A percentile compares a stretch with the other conserved stretches of the same genome.
Evolutionary conservation across 768 basidiomycete genomes (phyloP).

Genomic region (Tulasnella sp.): DNA sequence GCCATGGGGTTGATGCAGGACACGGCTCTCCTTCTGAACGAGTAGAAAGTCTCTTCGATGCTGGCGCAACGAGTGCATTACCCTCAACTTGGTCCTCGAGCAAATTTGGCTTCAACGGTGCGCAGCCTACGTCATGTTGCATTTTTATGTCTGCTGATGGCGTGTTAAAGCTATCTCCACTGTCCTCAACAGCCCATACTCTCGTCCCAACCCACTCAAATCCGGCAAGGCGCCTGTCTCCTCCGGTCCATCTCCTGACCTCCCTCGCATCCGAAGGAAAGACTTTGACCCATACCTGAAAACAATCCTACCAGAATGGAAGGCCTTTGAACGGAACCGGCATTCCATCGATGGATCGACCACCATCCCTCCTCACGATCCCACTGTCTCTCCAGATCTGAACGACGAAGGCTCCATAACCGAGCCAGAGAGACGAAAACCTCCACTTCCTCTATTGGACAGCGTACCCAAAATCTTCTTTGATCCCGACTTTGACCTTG

Average conservation of each 20-base stretch:
- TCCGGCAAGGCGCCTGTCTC: conserved; percentile 66
- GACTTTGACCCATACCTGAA: conserved; percentile 79
- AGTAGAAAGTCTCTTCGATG: conserved; percentile 9
- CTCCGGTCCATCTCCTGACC: conserved; percentile 54
- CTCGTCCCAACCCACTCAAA: conserved; percentile 74
- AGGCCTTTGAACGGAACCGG: conserved; percentile 41
- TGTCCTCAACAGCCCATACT: conserved; percentile 83
- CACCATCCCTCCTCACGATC: background rate
- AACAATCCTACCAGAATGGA: conserved; percentile 66
- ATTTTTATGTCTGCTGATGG: background rate
- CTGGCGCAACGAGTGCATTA: conserved; percentile 9
- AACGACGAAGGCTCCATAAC: background rate
- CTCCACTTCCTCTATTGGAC: conserved; percentile 49
- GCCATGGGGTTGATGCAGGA: background rate
- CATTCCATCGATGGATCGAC: background rate
- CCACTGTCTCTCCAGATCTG: too few species aligned
- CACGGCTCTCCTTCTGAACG: background rate
- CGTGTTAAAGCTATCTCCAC: conserved; percentile 72
- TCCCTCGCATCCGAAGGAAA: conserved; percentile 68
- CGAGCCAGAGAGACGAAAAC: conserved; percentile 11
- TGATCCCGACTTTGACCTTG: conserved; percentile 61
- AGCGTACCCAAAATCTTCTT: conserved; percentile 79
- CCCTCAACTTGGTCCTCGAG: conserved; percentile 18
- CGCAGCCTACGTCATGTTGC: too few species aligned
- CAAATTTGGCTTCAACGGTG: conserved; percentile 80